Conservation (phyloP, 202 grass and related monocot species). For the Digitaria exilis region DNA sequence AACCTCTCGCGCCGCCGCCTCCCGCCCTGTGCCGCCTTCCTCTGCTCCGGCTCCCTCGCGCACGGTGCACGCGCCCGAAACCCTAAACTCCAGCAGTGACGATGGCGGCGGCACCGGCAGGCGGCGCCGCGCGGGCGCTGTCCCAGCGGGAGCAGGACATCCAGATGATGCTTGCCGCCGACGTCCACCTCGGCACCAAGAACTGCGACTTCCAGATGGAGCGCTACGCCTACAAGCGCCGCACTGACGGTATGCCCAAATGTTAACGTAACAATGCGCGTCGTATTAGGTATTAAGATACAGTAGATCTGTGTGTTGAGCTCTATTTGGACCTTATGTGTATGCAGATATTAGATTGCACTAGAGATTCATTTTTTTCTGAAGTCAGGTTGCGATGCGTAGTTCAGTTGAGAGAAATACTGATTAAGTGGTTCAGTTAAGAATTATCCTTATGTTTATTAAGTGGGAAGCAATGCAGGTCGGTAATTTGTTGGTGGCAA, state of each 20-base stretch:
- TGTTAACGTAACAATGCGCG: not conserved
- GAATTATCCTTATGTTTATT: too few species aligned
- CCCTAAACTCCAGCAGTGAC: constrained; percentile 19
- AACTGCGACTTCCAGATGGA: constrained; percentile 99
- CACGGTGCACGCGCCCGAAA: constrained; percentile 25
- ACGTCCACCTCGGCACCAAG: constrained; percentile 94
- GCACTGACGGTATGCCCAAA: constrained; percentile 66
- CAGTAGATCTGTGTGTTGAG: not conserved
- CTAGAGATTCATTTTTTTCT: too few species aligned
- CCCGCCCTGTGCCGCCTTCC: constrained; percentile 13
- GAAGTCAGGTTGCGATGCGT: not conserved
- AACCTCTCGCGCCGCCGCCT: constrained; percentile 51
- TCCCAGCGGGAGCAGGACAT: constrained; percentile 69
- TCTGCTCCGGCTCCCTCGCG: constrained; percentile 23
- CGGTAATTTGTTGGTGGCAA: not conserved
- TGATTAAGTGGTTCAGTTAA: not conserved
- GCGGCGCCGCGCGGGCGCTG: constrained; percentile 40
- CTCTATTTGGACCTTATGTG: constrained; percentile 19
- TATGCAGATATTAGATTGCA: not conserved
- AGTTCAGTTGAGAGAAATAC: not conserved
- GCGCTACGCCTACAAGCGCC: constrained; percentile 85
- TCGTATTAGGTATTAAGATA: not conserved
- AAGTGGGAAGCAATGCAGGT: not conserved
- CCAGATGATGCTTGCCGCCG: constrained; percentile 89
- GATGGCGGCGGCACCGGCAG: constrained; percentile 48